These are phyloP conservation scores for Thielaviopsis ethacetica DNA, from an alignment of 2,329 filamentous ascomycete species.

Conservation along the genomic window DNA sequence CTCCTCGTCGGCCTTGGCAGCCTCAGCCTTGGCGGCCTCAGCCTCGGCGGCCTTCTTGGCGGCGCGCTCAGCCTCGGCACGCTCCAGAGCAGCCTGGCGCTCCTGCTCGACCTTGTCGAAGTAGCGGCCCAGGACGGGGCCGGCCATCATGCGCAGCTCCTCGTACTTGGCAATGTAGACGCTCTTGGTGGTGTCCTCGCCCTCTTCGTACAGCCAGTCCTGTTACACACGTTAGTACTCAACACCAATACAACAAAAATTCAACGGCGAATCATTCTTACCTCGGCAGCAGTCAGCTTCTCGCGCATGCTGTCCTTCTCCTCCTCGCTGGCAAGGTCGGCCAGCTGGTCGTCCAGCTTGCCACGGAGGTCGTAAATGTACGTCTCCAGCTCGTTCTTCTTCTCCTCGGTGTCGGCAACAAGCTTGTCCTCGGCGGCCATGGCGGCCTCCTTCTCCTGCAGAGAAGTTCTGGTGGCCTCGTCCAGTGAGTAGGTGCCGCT, in stretches of 20 bases:
- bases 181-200: conserved; percentile 85
- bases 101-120: conserved; percentile 88
- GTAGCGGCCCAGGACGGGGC: conserved; percentile 84
- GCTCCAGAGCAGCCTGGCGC: conserved; percentile 61
- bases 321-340: conserved; percentile 76
- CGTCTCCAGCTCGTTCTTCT: conserved; percentile 98
- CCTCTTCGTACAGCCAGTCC: conserved; percentile 98
- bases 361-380: conserved; percentile 94
- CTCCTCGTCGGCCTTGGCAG: conserved; percentile 42
- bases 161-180: conserved; percentile 91
- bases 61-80: conserved; percentile 59
- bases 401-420: conserved; percentile 93
- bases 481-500: conserved; percentile 72
- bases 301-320: conserved; percentile 77
- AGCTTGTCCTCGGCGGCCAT: conserved; percentile 99
- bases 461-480: conserved; percentile 43
- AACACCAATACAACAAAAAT: too few relatives aligned
- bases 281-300: conserved; percentile 75
- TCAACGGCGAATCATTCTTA: conserved; percentile 41
- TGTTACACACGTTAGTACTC: conserved; percentile 22
- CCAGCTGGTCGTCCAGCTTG: conserved; percentile 84
- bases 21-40: conserved; percentile 38
- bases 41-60: conserved; percentile 47
- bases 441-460: conserved; percentile 64
- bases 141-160: conserved; percentile 79